Evolutionary conservation across 192 early-diverging fungal species (phyloP), one percentile per base, ranked within the genome.

Genomic region (Podochytrium sp.): DNA sequence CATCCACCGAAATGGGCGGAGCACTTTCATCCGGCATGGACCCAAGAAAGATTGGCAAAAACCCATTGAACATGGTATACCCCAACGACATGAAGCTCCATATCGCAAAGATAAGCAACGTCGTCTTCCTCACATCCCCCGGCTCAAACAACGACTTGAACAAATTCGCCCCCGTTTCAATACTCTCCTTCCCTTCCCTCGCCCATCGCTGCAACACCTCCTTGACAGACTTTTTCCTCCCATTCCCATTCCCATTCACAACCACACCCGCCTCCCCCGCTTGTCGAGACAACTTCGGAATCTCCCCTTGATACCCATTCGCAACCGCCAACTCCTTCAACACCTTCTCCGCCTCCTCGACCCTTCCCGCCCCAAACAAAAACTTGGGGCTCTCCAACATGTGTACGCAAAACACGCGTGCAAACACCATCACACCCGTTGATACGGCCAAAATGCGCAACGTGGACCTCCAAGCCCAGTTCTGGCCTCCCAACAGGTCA

Each of bases 1-100:
- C 81, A 12, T 79, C 74, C 51, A 87, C 74, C 29, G 81, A 75
- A 1, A 74, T 30, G 14, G 74, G 74, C 49, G 1, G 42, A 25
- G 35, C 40, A 33, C 4, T 67, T 12, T 6, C 18, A 38, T 39
- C 32, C 35, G 51, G 53, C 12, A n/a, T 76, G 76, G 52, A 70
- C 65, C 91, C 89, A 14, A 95, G 82, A 34, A 91, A 90, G 71
- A 93, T 91, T 33, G 94, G 92, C 14, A 94, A 67, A 70, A 94
- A 94, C 5, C 90, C 91, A 77, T 94, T 94, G 75, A 96, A 94
- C 84, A 93, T 94, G n/a, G 90, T 93, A 71, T 90, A 96, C 0
- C 90, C 93, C 74, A 93, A 78, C 1, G 92, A 81, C 3, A 91
- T 88, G 20, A 93, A 71, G 0, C 85, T 82, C 94, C 94, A 96